These are phyloP conservation scores for Penicillium coffeae DNA, from an alignment of 495 filamentous ascomycete species.

Conservation along the genomic window DNA sequence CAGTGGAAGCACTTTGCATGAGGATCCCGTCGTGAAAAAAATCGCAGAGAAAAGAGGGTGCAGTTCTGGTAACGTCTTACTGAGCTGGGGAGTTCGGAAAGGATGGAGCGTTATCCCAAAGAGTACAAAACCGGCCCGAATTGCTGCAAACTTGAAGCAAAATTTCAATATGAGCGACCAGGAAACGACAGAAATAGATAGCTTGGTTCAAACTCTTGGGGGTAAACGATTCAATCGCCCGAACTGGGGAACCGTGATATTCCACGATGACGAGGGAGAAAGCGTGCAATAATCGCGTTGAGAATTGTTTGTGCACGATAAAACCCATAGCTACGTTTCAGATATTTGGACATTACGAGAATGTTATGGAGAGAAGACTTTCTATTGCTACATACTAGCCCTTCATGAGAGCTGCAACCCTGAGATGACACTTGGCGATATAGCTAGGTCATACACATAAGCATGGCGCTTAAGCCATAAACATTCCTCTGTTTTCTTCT, in stretches of 20 bases:
- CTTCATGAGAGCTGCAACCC: too few species aligned
- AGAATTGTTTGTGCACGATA: background rate
- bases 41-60: constrained; percentile 51
- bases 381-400: too few species aligned
- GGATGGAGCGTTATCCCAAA: constrained; percentile 62
- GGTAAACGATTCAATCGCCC: constrained; percentile 28
- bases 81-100: constrained; percentile 57
- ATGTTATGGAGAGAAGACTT: too few species aligned
- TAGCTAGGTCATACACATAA: too few species aligned
- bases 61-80: constrained; percentile 54
- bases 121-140: constrained; percentile 43
- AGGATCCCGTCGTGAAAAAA: constrained; percentile 50
- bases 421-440: too few species aligned
- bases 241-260: constrained; percentile 24
- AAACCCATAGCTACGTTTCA: too few species aligned
- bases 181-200: constrained; percentile 48
- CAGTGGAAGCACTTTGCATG: constrained; percentile 42
- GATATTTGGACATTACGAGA: too few species aligned
- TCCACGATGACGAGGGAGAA: constrained; percentile 23
- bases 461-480: too few species aligned
- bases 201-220: constrained; percentile 25
- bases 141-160: constrained; percentile 47
- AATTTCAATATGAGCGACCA: constrained; percentile 48
- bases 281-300: constrained; percentile 8
- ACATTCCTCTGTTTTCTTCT: background rate